Conservation (phyloP, 495 filamentous ascomycete species). For the Neurospora cerealis region DNA sequence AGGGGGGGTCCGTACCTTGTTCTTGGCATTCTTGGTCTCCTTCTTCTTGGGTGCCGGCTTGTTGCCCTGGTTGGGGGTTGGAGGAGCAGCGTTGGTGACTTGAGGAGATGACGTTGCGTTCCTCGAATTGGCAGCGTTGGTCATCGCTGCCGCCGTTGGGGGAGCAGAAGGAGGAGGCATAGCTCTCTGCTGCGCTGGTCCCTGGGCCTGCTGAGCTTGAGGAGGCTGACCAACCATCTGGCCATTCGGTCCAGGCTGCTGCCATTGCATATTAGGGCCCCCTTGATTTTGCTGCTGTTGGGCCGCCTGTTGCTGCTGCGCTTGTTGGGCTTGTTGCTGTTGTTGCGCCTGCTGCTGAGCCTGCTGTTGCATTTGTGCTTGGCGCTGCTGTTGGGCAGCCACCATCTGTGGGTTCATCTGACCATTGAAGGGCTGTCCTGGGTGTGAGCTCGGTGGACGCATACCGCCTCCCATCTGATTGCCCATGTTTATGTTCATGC, state of each 20-base stretch:
- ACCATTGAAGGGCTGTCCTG: constrained; percentile 49
- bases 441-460: constrained; percentile 82
- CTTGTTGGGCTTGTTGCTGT: constrained; percentile 5
- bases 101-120: constrained; percentile 72
- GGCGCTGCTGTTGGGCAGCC: constrained; percentile 19
- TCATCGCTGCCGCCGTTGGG: constrained; percentile 40
- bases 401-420: constrained; percentile 47
- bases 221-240: constrained; percentile 53
- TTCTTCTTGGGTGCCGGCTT: constrained; percentile 86
- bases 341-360: constrained; percentile 20
- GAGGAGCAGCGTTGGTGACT: constrained; percentile 62
- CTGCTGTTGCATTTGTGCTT: constrained; percentile 22
- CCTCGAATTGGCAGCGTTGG: constrained; percentile 39
- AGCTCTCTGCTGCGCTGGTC: constrained; percentile 56
- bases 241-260: constrained; percentile 47
- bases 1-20: constrained; percentile 57
- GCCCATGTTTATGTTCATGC: constrained; percentile 33
- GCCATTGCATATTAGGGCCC: constrained; percentile 41
- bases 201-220: constrained; percentile 46
- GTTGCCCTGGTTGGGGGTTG: constrained; percentile 69
- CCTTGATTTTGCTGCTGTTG: constrained; percentile 26
- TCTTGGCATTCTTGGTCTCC: constrained; percentile 53
- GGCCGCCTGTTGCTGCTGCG: constrained; percentile 23
- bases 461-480: constrained; percentile 58
- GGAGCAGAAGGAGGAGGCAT: constrained; percentile 92